These are phyloP conservation scores for Metarhizium sp. DNA, from an alignment of 2,329 filamentous ascomycete species.

Conservation along the genomic window DNA sequence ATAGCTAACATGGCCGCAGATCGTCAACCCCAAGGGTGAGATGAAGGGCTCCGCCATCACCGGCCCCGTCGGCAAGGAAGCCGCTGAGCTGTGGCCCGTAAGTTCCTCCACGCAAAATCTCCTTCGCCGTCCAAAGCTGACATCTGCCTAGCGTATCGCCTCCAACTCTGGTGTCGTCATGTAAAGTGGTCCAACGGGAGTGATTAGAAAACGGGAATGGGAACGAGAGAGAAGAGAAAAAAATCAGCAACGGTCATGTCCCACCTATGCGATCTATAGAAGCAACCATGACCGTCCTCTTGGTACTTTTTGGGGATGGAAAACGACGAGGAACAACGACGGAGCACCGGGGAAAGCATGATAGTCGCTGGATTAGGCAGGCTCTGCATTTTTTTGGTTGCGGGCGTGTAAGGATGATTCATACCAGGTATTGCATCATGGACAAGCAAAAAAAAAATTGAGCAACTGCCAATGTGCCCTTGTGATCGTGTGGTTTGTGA, in stretches of 20 bases:
- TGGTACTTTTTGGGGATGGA: slow-evolving; percentile 8
- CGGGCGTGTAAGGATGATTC: slow-evolving; percentile 42
- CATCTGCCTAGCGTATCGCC: slow-evolving; percentile 72
- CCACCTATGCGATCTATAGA: slow-evolving; percentile 24
- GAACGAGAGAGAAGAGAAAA: slow-evolving; percentile 7
- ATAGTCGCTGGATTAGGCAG: slow-evolving; percentile 13
- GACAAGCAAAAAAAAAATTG: slow-evolving; percentile 21
- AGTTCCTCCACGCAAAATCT: slow-evolving; percentile 28
- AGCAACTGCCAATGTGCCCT: not conserved
- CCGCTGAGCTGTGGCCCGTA: slow-evolving; percentile 98
- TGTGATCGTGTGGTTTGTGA: not conserved
- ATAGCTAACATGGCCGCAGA: slow-evolving; percentile 40
- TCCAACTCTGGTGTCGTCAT: slow-evolving; percentile 99
- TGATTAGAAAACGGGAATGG: slow-evolving; percentile 9
- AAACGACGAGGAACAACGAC: not conserved
- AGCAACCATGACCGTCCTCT: slow-evolving; percentile 6
- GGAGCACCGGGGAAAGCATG: not conserved
- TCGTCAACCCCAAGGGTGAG: slow-evolving; percentile 99
- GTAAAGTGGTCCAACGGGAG: slow-evolving; percentile 51
- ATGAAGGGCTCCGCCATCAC: slow-evolving; percentile 99
- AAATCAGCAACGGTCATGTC: slow-evolving; percentile 18
- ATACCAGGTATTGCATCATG: slow-evolving; percentile 43
- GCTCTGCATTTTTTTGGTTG: slow-evolving; percentile 39
- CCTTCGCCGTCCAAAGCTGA: not conserved
- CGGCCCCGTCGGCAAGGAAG: slow-evolving; percentile 98